Conservation (phyloP, 495 filamentous ascomycete genomes). For the Penicillium bialowiezense region DNA sequence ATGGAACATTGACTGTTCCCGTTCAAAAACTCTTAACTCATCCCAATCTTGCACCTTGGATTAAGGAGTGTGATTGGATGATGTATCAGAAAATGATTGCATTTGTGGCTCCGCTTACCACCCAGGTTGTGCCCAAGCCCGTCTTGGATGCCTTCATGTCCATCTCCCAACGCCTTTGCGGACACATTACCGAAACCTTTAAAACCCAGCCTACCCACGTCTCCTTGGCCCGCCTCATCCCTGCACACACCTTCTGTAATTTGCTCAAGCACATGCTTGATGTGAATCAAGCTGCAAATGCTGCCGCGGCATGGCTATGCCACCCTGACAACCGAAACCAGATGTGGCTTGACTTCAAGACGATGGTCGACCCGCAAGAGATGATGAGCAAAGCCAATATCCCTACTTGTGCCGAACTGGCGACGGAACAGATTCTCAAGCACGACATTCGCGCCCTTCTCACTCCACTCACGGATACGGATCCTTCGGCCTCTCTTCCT, state of each 20-base stretch:
- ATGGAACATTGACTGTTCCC: conserved; percentile 91
- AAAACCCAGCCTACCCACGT: conserved; percentile 78
- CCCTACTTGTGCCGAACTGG: conserved; percentile 38
- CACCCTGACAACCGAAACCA: conserved; percentile 53
- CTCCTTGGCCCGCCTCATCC: conserved; percentile 76
- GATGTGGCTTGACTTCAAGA: conserved; percentile 93
- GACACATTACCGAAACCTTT: conserved; percentile 76
- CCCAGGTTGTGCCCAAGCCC: conserved; percentile 82
- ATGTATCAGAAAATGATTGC: conserved; percentile 97
- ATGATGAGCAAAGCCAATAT: conserved; percentile 45
- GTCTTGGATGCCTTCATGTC: conserved; percentile 80
- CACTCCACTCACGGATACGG: conserved; percentile 37
- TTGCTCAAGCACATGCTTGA: conserved; percentile 80
- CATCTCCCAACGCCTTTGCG: conserved; percentile 74
- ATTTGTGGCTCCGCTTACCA: conserved; percentile 76
- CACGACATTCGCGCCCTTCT: conserved; percentile 72
- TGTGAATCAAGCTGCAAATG: conserved; percentile 81
- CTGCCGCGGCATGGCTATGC: conserved; percentile 47
- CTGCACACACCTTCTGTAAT: conserved; percentile 84
- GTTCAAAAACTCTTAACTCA: conserved; percentile 92
- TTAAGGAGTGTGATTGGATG: conserved; percentile 88
- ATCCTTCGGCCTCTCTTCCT: conserved; percentile 27
- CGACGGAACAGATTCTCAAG: conserved; percentile 64
- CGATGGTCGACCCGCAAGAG: conserved; percentile 66
- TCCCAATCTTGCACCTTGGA: conserved; percentile 82